Evolutionary conservation across 176 grass and related monocot genomes (phyloP).

Genomic region (Miscanthus lutarioriparius): DNA sequence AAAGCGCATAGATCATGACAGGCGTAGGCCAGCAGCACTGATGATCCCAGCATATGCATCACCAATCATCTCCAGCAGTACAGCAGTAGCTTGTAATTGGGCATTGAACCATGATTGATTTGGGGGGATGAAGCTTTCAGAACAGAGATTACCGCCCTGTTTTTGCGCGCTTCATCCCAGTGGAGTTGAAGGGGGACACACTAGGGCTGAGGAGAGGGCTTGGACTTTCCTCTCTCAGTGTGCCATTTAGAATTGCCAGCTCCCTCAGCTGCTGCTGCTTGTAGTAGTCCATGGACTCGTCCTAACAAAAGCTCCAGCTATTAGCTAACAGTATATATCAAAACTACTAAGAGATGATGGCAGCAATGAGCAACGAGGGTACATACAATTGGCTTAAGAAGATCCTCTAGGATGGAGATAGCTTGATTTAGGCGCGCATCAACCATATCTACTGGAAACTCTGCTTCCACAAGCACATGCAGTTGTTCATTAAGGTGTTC

Average conservation of each 20-base stretch:
- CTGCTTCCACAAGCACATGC: conserved; percentile 92
- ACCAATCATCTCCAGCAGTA: conserved; percentile 56
- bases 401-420: conserved; percentile 81
- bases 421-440: conserved; percentile 81
- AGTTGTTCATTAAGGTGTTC: conserved; percentile 96
- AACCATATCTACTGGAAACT: conserved; percentile 89
- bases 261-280: conserved; percentile 97
- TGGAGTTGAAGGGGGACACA: conserved; percentile 86
- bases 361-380: not conserved
- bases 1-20: conserved; percentile 50
- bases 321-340: conserved; percentile 22
- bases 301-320: conserved; percentile 48
- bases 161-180: conserved; percentile 91
- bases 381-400: conserved; percentile 94
- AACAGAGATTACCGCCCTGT: conserved; percentile 64
- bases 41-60: conserved; percentile 56
- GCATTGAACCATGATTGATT: conserved; percentile 9
- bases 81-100: conserved; percentile 37
- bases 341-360: not conserved
- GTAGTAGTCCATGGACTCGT: conserved; percentile 97
- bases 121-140: conserved; percentile 1
- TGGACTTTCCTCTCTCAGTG: conserved; percentile 89
- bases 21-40: conserved; percentile 50
- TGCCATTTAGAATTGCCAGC: conserved; percentile 90
- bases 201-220: conserved; percentile 83